phyloP scores from a whole-genome alignment of 164 flowering plant genomes.

The Nymphaea colorata region DNA sequence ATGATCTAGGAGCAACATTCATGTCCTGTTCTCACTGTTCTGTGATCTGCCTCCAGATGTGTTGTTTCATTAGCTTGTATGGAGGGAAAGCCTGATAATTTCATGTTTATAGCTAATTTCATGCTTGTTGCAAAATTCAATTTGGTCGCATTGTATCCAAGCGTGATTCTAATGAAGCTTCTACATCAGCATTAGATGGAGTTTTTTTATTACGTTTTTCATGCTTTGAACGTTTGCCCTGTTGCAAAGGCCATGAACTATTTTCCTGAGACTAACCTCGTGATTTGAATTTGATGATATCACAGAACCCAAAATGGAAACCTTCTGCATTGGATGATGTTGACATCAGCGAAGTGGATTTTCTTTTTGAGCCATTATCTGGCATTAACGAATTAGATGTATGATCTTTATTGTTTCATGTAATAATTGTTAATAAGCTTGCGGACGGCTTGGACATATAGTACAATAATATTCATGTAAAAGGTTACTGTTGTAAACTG shows the following conservation, averaged over 20 bases:
- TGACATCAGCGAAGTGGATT: slow-evolving; percentile 25
- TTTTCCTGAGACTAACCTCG: neutral
- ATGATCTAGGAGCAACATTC: too few relatives aligned
- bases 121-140: too few relatives aligned
- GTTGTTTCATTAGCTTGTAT: too few relatives aligned
- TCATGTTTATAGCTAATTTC: too few relatives aligned
- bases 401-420: slow-evolving; percentile 7
- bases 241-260: neutral
- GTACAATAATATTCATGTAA: neutral
- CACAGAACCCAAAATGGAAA: slow-evolving; percentile 53
- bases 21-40: too few relatives aligned
- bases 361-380: slow-evolving; percentile 30
- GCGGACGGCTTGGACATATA: neutral
- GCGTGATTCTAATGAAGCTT: too few relatives aligned
- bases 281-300: neutral
- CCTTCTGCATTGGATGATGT: slow-evolving; percentile 36
- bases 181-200: too few relatives aligned
- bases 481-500: neutral
- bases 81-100: too few relatives aligned
- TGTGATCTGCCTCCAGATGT: too few relatives aligned
- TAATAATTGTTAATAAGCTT: neutral
- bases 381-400: slow-evolving; percentile 27
- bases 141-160: too few relatives aligned
- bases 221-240: neutral
- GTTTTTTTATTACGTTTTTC: neutral